Conservation (phyloP, 345 rosid genomes). For the Pistacia vera region DNA sequence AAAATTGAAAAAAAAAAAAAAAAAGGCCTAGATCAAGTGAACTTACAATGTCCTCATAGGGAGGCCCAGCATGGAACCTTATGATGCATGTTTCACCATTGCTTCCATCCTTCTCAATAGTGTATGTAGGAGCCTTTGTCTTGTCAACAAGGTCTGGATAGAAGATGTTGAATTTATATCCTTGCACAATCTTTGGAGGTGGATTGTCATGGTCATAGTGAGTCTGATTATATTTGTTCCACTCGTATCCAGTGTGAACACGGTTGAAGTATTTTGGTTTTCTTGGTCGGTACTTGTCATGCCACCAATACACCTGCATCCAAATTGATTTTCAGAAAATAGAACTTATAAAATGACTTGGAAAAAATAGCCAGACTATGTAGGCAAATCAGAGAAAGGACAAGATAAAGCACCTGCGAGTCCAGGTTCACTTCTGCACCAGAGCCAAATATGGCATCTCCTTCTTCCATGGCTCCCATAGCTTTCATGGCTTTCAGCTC, state of each 20-base stretch:
- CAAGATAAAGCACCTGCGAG: constrained; percentile 59
- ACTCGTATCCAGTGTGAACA: constrained; percentile 98
- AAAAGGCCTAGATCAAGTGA: constrained; percentile 3
- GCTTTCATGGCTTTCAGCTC: constrained; percentile 89
- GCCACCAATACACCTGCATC: constrained; percentile 96
- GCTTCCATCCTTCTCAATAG: constrained; percentile 82
- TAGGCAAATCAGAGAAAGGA: background rate
- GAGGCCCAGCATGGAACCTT: constrained; percentile 93
- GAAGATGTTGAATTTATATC: constrained; percentile 93
- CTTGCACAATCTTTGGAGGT: constrained; percentile 93
- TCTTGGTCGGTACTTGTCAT: constrained; percentile 93
- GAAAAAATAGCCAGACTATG: too few species aligned
- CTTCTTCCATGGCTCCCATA: constrained; percentile 98
- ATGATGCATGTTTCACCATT: constrained; percentile 83
- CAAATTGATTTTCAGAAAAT: constrained; percentile 5
- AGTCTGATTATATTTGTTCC: constrained; percentile 96
- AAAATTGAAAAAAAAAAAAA: too few species aligned
- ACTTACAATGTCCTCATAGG: constrained; percentile 92
- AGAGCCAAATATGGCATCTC: constrained; percentile 90
- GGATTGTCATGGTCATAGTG: constrained; percentile 97
- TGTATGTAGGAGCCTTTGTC: constrained; percentile 75
- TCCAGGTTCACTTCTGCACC: constrained; percentile 94
- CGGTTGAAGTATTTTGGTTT: constrained; percentile 95
- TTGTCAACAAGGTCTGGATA: constrained; percentile 94
- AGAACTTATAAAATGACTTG: background rate